Conservation (phyloP, 331 rosid species). For the Acacia pycnantha region DNA sequence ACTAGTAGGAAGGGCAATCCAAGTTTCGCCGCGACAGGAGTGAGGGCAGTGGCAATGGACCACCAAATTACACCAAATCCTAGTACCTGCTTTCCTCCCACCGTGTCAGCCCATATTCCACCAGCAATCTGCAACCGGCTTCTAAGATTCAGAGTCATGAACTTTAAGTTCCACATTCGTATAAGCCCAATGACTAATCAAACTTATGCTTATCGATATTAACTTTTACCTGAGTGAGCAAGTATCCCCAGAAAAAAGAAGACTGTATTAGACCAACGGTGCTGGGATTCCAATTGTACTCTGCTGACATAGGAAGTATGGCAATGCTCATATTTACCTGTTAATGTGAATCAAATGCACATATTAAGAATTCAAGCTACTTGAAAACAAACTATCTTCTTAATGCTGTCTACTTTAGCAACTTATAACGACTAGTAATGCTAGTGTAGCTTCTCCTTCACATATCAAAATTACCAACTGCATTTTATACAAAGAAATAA, state of each 20-base stretch:
- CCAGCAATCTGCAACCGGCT: conserved; percentile 83
- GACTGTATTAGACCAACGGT: conserved; percentile 96
- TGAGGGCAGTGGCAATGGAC: conserved; percentile 80
- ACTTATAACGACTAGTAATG: neutral
- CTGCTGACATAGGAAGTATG: conserved; percentile 99
- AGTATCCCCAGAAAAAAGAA: conserved; percentile 99
- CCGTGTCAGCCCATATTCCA: conserved; percentile 97
- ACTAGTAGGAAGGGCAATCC: conserved; percentile 92
- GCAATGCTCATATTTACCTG: conserved; percentile 99
- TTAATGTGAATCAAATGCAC: conserved; percentile 14
- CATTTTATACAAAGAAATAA: neutral
- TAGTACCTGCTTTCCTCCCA: conserved; percentile 87
- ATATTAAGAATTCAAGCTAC: conserved; percentile 17
- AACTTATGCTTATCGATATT: neutral
- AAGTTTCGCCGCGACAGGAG: conserved; percentile 90
- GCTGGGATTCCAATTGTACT: conserved; percentile 83
- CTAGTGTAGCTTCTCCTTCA: neutral
- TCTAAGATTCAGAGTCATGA: conserved; percentile 31
- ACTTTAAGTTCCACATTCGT: conserved; percentile 8
- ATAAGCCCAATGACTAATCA: neutral
- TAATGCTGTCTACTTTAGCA: neutral
- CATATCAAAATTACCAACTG: neutral
- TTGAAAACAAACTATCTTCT: neutral
- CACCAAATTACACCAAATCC: conserved; percentile 96
- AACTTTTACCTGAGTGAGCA: conserved; percentile 79